phyloP scores from a whole-genome alignment of 1,139 yeast genomes.

The Sugiyamaella pinicola region DNA sequence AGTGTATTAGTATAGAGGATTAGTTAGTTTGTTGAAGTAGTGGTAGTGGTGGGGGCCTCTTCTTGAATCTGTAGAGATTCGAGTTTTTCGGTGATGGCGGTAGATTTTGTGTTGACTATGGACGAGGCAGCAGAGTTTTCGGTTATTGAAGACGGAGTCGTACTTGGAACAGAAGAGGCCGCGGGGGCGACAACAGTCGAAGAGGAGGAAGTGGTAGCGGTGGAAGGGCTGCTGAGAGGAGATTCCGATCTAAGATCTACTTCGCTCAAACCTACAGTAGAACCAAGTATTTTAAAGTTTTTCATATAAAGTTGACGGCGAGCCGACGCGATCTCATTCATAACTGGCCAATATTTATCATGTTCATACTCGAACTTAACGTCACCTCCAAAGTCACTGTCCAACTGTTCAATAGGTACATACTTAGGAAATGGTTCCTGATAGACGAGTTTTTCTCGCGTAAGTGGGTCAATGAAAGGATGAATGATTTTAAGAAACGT shows the following conservation, averaged over 20 bases:
- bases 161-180: background rate
- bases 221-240: background rate
- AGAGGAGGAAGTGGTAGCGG: constrained; percentile 1
- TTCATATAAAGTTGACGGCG: constrained; percentile 59
- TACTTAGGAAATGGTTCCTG: constrained; percentile 85
- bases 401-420: constrained; percentile 80
- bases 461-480: constrained; percentile 93
- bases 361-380: constrained; percentile 84
- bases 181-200: constrained; percentile 4
- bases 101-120: constrained; percentile 7
- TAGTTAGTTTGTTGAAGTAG: constrained; percentile 5
- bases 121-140: constrained; percentile 16
- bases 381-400: constrained; percentile 78
- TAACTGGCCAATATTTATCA: constrained; percentile 74
- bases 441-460: constrained; percentile 86
- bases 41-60: constrained; percentile 3
- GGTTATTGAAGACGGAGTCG: constrained; percentile 1
- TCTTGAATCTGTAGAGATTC: constrained; percentile 8
- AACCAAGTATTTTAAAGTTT: constrained; percentile 69
- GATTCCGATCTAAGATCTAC: constrained; percentile 59
- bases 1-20: background rate
- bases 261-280: constrained; percentile 78
- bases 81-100: constrained; percentile 11
- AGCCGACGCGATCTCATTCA: constrained; percentile 58
- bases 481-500: constrained; percentile 85